Conservation (phyloP, 441 rosid species). For the Melastoma candidum region DNA sequence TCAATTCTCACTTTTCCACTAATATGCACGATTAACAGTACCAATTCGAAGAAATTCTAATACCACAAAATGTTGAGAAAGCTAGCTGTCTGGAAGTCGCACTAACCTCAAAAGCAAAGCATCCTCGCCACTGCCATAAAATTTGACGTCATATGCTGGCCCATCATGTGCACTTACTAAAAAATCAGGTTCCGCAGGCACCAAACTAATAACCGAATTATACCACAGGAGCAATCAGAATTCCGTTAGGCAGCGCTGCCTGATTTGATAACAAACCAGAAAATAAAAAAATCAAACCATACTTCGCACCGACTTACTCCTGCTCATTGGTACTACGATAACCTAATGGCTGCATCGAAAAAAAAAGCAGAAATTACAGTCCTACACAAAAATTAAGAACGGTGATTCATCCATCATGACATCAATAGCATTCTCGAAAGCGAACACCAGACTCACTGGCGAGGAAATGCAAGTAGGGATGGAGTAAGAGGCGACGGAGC, state of each 20-base stretch:
- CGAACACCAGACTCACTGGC: slow-evolving; percentile 22
- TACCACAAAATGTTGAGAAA: neutral
- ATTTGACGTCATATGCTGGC: slow-evolving; percentile 83
- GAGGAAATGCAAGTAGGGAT: slow-evolving; percentile 50
- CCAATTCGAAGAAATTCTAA: slow-evolving; percentile 6
- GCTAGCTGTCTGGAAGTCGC: neutral
- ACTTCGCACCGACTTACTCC: slow-evolving; percentile 25
- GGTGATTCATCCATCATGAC: neutral
- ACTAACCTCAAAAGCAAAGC: slow-evolving; percentile 65
- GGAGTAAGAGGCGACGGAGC: slow-evolving; percentile 65
- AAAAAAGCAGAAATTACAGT: neutral
- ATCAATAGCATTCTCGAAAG: neutral
- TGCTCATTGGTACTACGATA: slow-evolving; percentile 28
- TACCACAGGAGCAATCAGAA: neutral
- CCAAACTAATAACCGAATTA: slow-evolving; percentile 16
- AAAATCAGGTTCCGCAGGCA: slow-evolving; percentile 47
- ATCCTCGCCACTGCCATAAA: slow-evolving; percentile 59
- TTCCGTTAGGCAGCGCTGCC: slow-evolving; percentile 3
- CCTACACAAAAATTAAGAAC: neutral
- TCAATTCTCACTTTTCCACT: neutral
- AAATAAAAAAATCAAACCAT: neutral
- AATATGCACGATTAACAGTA: neutral
- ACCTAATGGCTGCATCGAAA: slow-evolving; percentile 26
- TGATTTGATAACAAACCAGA: neutral
- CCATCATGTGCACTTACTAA: slow-evolving; percentile 74